Conservation (phyloP, 2,329 filamentous ascomycete genomes). For the Chaetomiaceae sp. region DNA sequence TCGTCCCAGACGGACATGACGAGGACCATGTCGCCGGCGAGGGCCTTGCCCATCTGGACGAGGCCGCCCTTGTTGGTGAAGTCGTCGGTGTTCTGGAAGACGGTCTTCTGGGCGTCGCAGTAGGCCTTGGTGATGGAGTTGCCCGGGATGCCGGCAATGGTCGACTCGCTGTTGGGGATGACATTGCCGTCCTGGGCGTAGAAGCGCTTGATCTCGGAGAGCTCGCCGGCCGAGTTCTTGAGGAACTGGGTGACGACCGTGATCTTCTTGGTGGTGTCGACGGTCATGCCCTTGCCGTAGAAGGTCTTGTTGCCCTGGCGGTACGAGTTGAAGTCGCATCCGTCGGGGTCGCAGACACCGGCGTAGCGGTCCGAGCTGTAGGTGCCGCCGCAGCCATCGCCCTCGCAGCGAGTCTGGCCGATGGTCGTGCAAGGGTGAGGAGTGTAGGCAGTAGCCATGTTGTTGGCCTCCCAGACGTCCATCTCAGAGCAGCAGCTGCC, state of each 20-base stretch:
- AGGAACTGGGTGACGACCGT: conserved; percentile 66
- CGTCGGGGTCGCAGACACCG: conserved; percentile 63
- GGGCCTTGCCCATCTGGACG: conserved; percentile 47
- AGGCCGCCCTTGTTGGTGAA: conserved; percentile 57
- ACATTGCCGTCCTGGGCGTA: conserved; percentile 61
- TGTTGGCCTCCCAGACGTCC: conserved; percentile 61
- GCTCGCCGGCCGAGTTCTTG: conserved; percentile 43
- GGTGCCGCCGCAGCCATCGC: conserved; percentile 49
- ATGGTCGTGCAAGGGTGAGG: conserved; percentile 58
- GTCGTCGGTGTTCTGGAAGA: conserved; percentile 50
- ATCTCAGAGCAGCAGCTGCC: conserved; percentile 62
- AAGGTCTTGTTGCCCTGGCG: conserved; percentile 60
- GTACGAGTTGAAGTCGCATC: conserved; percentile 68
- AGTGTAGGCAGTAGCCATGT: conserved; percentile 58
- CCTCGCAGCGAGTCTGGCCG: conserved; percentile 48
- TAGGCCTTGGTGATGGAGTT: conserved; percentile 53
- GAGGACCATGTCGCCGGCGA: conserved; percentile 43
- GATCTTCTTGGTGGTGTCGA: conserved; percentile 57
- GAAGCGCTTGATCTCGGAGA: conserved; percentile 59
- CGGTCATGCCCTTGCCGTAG: conserved; percentile 54
- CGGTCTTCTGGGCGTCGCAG: conserved; percentile 55
- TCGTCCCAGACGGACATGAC: conserved; percentile 59
- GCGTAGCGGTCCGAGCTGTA: conserved; percentile 52
- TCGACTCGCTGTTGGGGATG: conserved; percentile 49
- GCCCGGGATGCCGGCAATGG: conserved; percentile 36